Evolutionary conservation across 1,284 basidiomycete species (phyloP), one percentile per base, ranked within the genome.

Genomic region (Leccinum fallax): DNA sequence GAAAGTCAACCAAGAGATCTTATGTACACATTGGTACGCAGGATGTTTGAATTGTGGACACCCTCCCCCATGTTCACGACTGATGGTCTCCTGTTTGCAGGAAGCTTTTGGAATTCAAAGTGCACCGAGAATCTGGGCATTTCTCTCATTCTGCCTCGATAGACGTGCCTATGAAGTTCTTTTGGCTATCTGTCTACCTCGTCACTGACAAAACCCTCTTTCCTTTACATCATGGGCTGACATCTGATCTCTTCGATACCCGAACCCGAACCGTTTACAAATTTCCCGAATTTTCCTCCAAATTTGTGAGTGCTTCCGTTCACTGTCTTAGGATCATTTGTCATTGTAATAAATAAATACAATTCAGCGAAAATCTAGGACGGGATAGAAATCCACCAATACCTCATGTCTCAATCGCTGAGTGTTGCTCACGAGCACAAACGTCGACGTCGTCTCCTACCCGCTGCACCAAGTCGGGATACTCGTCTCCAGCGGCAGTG

Each of bases 261-360:
- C 57, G 49, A 63, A 64, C 55, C n/a, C 56, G 57, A 38, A 16
- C 8, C 34, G 63, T 64, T 32, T 63, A 63, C 38, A 57, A 49
- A 13, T 54, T 63, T 15, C 59, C 59, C 13, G 30, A 34, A 36
- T 46, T 30, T 21, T 2, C 9, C 59, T 55, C 59, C 5, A 30
- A 10, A n/a, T 2, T 55, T n/a, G 61, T 64, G 59, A 38, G 62
- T 38, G 3, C 11, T 38, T 16, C 38, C 16, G 4, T 26, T 26
- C 26, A 24, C 34, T 34, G 34, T 11, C 34, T 34, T 34, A 34
- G 34, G 11, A 34, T 34, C 34, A 34, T 24, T 24, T 19, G 46
- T 15, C 38, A n/a, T 19, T 49, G 21, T 19, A 49, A 30, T 13
- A 34, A 34, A 34, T 24, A 13, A 49, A 7, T 28, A 16, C 40